Evolutionary conservation across 768 basidiomycete genomes (phyloP), one percentile per base, ranked within the genome.

Genomic region (Pilatotrama ljubarskyi): DNA sequence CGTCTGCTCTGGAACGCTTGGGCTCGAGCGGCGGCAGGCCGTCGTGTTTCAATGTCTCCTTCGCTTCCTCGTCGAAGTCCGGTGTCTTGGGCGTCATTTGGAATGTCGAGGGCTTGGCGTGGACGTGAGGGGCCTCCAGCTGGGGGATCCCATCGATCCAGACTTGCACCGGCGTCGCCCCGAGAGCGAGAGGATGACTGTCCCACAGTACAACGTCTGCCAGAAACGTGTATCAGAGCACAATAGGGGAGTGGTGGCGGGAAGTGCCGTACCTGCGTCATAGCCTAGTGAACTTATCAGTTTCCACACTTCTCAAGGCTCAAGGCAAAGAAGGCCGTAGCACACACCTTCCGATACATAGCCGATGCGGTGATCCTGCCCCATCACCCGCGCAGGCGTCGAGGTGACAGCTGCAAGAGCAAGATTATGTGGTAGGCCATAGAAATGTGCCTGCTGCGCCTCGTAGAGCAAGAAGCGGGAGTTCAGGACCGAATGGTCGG

Each of bases 91-190:
- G 85, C 1, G 74, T 72, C 11, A 73, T 62, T 66, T 93, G 90
- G 62, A 83, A 77, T 6, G 72, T 56, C 1, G 61, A 41, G 0
- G 88, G 83, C 68, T 95, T 94, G 46, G 73, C 49, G 42, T 78
- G 71, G 17, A 80, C 70, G 63, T 78, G 68, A 2, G 86, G 79
- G 2, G 72, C 66, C 43, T 75, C 67, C 2, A 88, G 65, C 66
- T 95, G 93, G 0, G 88, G 69, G 47, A 94, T 88, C 5, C 93
- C 93, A 67, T 95, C 93, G 59, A 94, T 91, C 74, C 81, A 92
- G 7, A 91, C 90, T 75, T 93, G 91, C 50, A 80, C 77, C 3
- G 91, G 91, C 0, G 90, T 86, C n/a, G 91, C 90, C 18, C 90
- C 90, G 11, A 94, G 77, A 1, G 84, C 76, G 11, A 95, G 78